Conservation (phyloP, 2,329 filamentous ascomycete species). For the Sporothrix phasma region DNA sequence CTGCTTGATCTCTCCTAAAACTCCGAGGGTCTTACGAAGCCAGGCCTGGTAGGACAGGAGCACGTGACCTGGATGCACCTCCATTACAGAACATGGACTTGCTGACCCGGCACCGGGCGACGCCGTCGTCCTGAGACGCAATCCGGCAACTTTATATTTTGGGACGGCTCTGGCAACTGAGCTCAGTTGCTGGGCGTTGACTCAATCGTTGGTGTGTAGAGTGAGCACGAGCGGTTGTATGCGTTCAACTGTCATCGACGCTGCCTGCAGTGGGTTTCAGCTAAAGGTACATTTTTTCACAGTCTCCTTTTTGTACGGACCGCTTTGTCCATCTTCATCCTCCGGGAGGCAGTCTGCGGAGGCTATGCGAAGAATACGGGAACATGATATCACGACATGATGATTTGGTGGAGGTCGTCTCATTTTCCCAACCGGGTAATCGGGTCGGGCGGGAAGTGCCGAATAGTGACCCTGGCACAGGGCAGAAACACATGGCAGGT, state of each 20-base stretch:
- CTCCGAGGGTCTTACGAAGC: slow-evolving; percentile 27
- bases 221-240: slow-evolving; percentile 39
- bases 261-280: slow-evolving; percentile 34
- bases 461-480: not conserved
- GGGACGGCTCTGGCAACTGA: slow-evolving; percentile 34
- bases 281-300: no score
- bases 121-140: slow-evolving; percentile 33
- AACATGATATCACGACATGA: not conserved
- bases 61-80: slow-evolving; percentile 30
- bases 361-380: slow-evolving; percentile 30
- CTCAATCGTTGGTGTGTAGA: slow-evolving; percentile 36
- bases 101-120: slow-evolving; percentile 29
- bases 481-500: not conserved
- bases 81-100: slow-evolving; percentile 24
- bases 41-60: slow-evolving; percentile 33
- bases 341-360: slow-evolving; percentile 32
- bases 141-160: slow-evolving; percentile 36
- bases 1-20: slow-evolving; percentile 32
- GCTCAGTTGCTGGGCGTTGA: slow-evolving; percentile 31
- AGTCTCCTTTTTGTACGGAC: slow-evolving; percentile 30
- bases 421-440: not conserved
- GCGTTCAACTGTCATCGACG: slow-evolving; percentile 34
- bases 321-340: slow-evolving; percentile 39
- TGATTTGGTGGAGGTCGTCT: not conserved
- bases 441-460: not conserved